phyloP scores from a whole-genome alignment of 352 stramenopile genomes.

The Globisporangium cederbergense region DNA sequence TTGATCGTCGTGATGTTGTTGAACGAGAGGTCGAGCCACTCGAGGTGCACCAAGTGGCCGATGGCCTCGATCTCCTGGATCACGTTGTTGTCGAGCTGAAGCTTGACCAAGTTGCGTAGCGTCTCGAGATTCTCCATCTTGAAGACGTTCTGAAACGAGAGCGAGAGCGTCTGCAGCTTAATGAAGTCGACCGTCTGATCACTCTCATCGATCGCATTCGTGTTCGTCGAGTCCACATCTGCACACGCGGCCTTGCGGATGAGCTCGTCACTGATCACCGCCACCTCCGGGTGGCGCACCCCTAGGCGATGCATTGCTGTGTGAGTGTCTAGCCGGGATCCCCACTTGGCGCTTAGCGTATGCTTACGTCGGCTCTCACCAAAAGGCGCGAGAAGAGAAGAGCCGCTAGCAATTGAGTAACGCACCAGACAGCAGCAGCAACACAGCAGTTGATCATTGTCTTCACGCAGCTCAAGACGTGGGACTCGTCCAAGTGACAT shows the following conservation, averaged over 20 bases:
- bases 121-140: slow-evolving; percentile 94
- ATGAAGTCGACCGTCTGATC: slow-evolving; percentile 70
- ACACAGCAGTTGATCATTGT: neutral
- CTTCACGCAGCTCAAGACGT: neutral
- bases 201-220: slow-evolving; percentile 65
- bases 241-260: slow-evolving; percentile 61
- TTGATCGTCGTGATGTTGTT: slow-evolving; percentile 93
- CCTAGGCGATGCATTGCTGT: slow-evolving; percentile 63
- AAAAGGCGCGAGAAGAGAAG: neutral
- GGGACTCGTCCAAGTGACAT: neutral
- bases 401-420: neutral
- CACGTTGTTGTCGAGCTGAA: slow-evolving; percentile 95
- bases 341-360: slow-evolving; percentile 8
- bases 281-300: slow-evolving; percentile 70
- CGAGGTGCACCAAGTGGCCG: slow-evolving; percentile 77
- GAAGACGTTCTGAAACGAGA: slow-evolving; percentile 93
- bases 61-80: slow-evolving; percentile 91
- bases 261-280: slow-evolving; percentile 78
- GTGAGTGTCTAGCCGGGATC: neutral
- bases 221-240: slow-evolving; percentile 63
- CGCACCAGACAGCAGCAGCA: neutral
- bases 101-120: slow-evolving; percentile 82
- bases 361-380: slow-evolving; percentile 5
- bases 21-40: slow-evolving; percentile 94
- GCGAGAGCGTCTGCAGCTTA: slow-evolving; percentile 68